Percentiles rank a stretch among this genome's conserved stretches.
These are phyloP conservation scores for Bombardia bombarda DNA, from an alignment of 495 filamentous ascomycete species.

Conservation along the genomic window DNA sequence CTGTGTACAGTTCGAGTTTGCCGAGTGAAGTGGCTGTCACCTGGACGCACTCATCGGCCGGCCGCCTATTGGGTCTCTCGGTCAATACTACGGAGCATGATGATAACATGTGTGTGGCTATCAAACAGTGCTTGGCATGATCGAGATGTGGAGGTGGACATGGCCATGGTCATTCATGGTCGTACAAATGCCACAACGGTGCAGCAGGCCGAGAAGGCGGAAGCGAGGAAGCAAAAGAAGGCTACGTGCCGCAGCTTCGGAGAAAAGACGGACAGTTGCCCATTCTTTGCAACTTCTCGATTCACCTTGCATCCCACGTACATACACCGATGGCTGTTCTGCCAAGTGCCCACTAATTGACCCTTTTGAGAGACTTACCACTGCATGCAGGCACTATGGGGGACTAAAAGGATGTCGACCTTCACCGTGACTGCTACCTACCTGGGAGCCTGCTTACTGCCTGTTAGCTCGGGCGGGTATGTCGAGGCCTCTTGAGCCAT, in stretches of 20 bases:
- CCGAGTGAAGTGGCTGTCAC: not conserved
- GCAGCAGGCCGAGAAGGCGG: not conserved
- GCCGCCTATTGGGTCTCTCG: not conserved
- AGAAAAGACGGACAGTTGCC: not conserved
- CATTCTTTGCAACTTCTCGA: too few relatives aligned
- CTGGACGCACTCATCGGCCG: not conserved
- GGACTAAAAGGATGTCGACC: too few relatives aligned
- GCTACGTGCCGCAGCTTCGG: not conserved
- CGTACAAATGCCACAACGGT: not conserved
- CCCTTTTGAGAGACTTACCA: too few relatives aligned
- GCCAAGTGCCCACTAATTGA: too few relatives aligned
- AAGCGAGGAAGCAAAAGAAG: too few relatives aligned
- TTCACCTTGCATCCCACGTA: too few relatives aligned
- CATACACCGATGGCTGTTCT: not conserved
- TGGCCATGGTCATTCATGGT: not conserved
- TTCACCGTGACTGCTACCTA: too few relatives aligned
- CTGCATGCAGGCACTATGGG: too few relatives aligned
- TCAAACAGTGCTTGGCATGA: not conserved
- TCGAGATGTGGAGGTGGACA: not conserved
- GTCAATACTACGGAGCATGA: not conserved
- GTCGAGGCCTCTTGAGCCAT: slow-evolving; percentile 15
- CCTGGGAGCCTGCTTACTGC: too few relatives aligned
- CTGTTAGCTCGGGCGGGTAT: slow-evolving; percentile 32
- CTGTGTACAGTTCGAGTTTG: not conserved
- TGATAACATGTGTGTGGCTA: not conserved